Conservation (phyloP, 495 filamentous ascomycete species). For the Pseudomonodictys pantanalensis region DNA sequence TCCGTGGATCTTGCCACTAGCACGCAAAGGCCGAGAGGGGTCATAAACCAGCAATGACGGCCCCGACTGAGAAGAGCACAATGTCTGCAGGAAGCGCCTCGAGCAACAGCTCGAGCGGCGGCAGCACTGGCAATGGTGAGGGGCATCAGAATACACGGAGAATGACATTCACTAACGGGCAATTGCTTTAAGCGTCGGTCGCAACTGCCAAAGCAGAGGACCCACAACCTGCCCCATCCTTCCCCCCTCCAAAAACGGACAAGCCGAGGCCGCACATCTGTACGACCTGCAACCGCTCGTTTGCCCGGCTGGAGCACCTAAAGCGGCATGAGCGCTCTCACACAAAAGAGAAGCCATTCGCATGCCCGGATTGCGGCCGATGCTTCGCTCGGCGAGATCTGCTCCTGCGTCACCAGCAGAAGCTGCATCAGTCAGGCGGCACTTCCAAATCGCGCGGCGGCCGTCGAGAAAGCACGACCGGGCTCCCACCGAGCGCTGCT, state of each 20-base stretch:
- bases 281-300: conserved; percentile 86
- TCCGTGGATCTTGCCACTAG: too few relatives aligned
- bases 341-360: conserved; percentile 99
- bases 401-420: conserved; percentile 94
- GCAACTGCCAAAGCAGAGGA: conserved; percentile 26
- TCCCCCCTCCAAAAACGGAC: conserved; percentile 87
- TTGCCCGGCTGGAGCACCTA: conserved; percentile 92
- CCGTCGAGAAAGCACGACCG: conserved; percentile 76
- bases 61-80: conserved; percentile 16
- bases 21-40: too few relatives aligned
- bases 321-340: conserved; percentile 98
- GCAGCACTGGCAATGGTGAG: conserved; percentile 31
- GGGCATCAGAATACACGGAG: too few relatives aligned
- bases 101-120: conserved; percentile 17
- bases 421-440: conserved; percentile 94
- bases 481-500: conserved; percentile 31
- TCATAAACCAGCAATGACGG: too few relatives aligned
- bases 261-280: conserved; percentile 96
- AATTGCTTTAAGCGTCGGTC: conserved; percentile 25
- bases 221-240: conserved; percentile 38
- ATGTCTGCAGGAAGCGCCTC: conserved; percentile 26
- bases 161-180: too few relatives aligned
- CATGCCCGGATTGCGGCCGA: conserved; percentile 90
- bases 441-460: conserved; percentile 83
- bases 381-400: conserved; percentile 95